Percentiles rank a stretch among this genome's conserved stretches.
phyloP scores from a whole-genome alignment of 2,329 filamentous ascomycete species.

The Alternaria dauci region DNA sequence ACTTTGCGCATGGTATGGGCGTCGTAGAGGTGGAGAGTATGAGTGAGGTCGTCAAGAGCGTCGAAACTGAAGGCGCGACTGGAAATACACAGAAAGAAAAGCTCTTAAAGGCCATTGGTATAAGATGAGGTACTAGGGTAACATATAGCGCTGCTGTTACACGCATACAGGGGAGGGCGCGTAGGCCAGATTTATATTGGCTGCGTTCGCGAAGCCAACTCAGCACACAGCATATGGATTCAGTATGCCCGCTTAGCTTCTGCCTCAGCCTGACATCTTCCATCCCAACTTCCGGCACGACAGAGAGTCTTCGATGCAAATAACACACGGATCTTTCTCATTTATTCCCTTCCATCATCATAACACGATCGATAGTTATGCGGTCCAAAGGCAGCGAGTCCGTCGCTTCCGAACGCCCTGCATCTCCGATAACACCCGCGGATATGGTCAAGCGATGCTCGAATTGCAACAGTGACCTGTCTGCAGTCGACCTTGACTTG shows the following conservation, averaged over 20 bases:
- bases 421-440: neutral
- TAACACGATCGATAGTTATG: neutral
- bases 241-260: neutral
- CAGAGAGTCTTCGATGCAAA: neutral
- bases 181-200: neutral
- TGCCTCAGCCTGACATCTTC: neutral
- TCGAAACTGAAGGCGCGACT: slow-evolving; percentile 30
- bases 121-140: slow-evolving; percentile 35
- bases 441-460: neutral
- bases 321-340: neutral
- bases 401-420: neutral
- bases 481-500: neutral
- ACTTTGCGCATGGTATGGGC: slow-evolving; percentile 51
- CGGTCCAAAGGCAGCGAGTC: neutral
- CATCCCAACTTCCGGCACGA: neutral
- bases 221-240: neutral
- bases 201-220: neutral
- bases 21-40: slow-evolving; percentile 56
- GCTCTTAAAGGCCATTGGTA: slow-evolving; percentile 47
- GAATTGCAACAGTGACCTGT: neutral
- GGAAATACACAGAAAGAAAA: slow-evolving; percentile 31
- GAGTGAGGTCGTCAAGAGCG: slow-evolving; percentile 53
- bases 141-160: neutral
- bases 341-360: neutral
- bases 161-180: neutral